Base-by-base conservation (phyloP, 495 filamentous ascomycete genomes). In the Trichodelitschia bisporula region DNA sequence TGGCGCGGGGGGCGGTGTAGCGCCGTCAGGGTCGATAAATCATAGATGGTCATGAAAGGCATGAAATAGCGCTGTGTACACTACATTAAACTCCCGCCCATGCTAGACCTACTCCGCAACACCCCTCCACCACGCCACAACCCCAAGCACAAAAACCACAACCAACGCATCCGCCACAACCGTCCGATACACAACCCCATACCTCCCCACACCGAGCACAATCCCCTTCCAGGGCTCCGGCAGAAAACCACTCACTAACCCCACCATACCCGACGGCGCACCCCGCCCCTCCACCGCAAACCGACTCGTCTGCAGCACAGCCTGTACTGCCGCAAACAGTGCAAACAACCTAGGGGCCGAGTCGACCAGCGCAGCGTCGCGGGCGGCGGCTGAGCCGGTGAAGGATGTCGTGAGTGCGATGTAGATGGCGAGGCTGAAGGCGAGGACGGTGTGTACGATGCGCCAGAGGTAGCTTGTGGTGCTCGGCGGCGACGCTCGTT, bases 251-350 rank as follows among this genome's bases (percentile, higher is more conserved):
- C n/a, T n/a, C n/a, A n/a, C n/a, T n/a, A n/a, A n/a, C n/a, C n/a
- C n/a, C n/a, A 57, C 56, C 15, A 57, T 51, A 31, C 65, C 54
- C 35, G 74, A 27, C 29, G 19, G 59, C 27, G 65, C 68, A 47
- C 73, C 38, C 35, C 69, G 55, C 9, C 69, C 59, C 29, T 74
- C 69, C 30, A 72, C 21, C 39, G 80, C 61, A 33, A 68, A 69
- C 36, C 77, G 55, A 15, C 63, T 62, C 4, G 62, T 63, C 37
- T 75, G 63, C 39, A 91, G 45, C 18, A 83, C 37, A 32, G 82
- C 47, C 55, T 92, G 77, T 8, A 66, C 75, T 2, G 78, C 80
- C 14, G 74, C 69, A 44, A 92, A 92, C 32, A 73, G 62, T 40
- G 72, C 66, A 51, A 86, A 92, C 33, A 53, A 36, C 32, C 42